Evolutionary conservation across 768 basidiomycete species (phyloP), one percentile per base, ranked within the genome.

Genomic region (Zangia roseola): DNA sequence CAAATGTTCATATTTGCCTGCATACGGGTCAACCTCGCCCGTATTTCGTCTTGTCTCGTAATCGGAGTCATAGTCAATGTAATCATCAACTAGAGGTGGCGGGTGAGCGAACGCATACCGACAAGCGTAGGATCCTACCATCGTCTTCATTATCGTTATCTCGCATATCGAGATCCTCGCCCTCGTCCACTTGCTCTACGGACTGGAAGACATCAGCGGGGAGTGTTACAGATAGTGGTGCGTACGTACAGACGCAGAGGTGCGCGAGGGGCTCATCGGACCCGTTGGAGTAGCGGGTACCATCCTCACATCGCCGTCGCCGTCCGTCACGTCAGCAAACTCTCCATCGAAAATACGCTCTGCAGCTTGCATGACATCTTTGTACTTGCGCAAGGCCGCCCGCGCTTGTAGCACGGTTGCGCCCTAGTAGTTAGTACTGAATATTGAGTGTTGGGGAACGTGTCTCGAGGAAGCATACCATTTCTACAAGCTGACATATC

Each of bases 281-380:
- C 47, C 54, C 23, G 40, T 40, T 28, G 52, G 58, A 42, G 54
- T 64, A 36, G 43, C 40, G 19, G 67, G 62, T 14, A 62, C 64
- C 76, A 82, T 79, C 35, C 72, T 71, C 37, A 72, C 72, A 56
- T 83, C 80, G 2, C 73, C 82, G 42, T 82, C 70, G 17, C 64
- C 69, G 30, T 71, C 74, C n/a, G 59, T 69, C n/a, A 91, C 71
- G 61, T 86, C 71, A 58, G 90, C 87, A 59, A 90, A 93, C 55
- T 86, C 82, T 12, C 94, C 94, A 53, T 88, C 85, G 52, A 91
- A 88, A 51, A 91, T 82, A 39, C 78, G 77, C 65, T 92, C 92
- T 3, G 93, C 92, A 13, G 94, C 94, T 62, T 89, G 78, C 88
- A 91, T 91, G 30, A 94, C 91, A 75, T 97, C 93, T 53, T 83